These are phyloP conservation scores for Aspergillus aculeatus DNA, from an alignment of 2,329 filamentous ascomycete genomes.

Conservation along the genomic window DNA sequence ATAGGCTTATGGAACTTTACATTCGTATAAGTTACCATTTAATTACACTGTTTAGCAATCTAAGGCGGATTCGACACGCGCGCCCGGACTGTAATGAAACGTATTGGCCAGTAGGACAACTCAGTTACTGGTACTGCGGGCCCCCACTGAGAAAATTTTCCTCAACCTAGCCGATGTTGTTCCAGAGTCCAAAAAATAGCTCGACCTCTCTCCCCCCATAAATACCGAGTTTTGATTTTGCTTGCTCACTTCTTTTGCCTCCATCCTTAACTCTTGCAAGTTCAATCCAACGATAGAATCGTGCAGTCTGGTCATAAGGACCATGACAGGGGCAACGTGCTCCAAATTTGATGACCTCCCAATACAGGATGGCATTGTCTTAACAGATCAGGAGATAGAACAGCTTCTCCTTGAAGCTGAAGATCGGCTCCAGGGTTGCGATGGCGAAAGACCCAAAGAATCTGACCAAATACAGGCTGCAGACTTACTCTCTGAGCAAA, in stretches of 20 bases:
- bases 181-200: background rate
- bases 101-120: no score
- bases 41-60: no score
- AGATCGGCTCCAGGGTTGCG: slow-evolving; percentile 48
- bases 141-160: background rate
- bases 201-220: background rate
- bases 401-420: slow-evolving; percentile 65
- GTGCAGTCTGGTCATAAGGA: background rate
- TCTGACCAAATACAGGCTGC: background rate
- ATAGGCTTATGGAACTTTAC: no score
- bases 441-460: background rate
- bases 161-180: background rate
- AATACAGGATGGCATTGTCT: slow-evolving; percentile 38
- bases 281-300: background rate
- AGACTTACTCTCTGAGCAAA: background rate
- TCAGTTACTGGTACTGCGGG: background rate
- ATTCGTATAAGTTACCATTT: no score
- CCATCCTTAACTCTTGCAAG: background rate
- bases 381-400: slow-evolving; percentile 64
- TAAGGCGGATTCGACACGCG: no score
- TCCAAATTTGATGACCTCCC: background rate
- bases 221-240: background rate
- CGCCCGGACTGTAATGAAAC: no score
- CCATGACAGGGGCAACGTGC: slow-evolving; percentile 6
- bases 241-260: background rate